These are phyloP conservation scores for Penicillium cinerascens DNA, from an alignment of 495 filamentous ascomycete genomes.

Conservation along the genomic window DNA sequence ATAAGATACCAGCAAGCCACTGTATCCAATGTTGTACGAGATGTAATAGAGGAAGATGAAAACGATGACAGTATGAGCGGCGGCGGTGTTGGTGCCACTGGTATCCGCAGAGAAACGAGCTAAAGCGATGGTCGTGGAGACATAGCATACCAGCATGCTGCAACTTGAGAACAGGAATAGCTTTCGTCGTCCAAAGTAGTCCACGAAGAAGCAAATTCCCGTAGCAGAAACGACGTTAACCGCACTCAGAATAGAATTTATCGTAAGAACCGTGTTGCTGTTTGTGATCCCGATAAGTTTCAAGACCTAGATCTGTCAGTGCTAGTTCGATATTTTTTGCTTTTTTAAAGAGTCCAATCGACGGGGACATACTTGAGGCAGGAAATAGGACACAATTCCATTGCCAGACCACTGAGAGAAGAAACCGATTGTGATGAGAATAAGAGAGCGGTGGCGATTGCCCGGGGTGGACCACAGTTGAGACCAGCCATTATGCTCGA, in stretches of 20 bases:
- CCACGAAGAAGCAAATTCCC: slow-evolving; percentile 38
- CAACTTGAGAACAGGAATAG: slow-evolving; percentile 36
- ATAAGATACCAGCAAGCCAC: slow-evolving; percentile 45
- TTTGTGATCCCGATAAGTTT: slow-evolving; percentile 51
- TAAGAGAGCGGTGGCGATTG: slow-evolving; percentile 57
- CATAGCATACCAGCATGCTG: slow-evolving; percentile 34
- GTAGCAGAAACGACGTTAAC: slow-evolving; percentile 38
- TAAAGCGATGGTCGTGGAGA: slow-evolving; percentile 31
- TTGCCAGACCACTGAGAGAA: slow-evolving; percentile 47
- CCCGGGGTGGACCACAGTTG: slow-evolving; percentile 64
- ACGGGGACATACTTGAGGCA: slow-evolving; percentile 26
- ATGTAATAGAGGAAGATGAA: slow-evolving; percentile 59
- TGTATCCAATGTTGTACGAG: slow-evolving; percentile 58
- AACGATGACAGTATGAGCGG: slow-evolving; percentile 50
- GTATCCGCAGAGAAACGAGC: slow-evolving; percentile 6
- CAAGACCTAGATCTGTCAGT: slow-evolving; percentile 41
- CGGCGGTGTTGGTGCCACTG: slow-evolving; percentile 5
- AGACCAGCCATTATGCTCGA: slow-evolving; percentile 26
- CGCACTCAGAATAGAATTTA: slow-evolving; percentile 33
- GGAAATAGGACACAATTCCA: slow-evolving; percentile 39
- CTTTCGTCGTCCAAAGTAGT: slow-evolving; percentile 36
- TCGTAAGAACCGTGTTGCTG: slow-evolving; percentile 40
- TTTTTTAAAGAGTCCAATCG: neutral
- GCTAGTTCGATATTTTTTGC: slow-evolving; percentile 7
- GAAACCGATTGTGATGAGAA: slow-evolving; percentile 60